phyloP scores from a whole-genome alignment of 1,284 basidiomycete genomes.

The Ceraceosorus guamensis region DNA sequence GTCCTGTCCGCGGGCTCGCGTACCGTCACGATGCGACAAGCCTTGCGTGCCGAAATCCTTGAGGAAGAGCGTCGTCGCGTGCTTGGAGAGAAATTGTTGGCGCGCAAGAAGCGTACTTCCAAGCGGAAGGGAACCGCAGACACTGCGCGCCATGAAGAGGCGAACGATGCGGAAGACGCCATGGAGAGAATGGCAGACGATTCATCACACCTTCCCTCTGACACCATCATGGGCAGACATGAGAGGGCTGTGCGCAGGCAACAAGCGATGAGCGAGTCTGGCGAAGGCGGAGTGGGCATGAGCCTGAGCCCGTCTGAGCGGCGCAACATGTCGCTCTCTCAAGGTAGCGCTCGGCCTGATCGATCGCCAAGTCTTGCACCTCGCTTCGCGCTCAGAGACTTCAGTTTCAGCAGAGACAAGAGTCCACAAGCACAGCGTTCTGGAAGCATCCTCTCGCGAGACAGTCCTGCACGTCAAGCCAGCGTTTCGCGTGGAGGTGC shows the following conservation, averaged over 20 bases:
- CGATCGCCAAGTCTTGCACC: too few species aligned
- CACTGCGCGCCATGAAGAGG: background rate
- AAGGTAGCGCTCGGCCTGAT: too few species aligned
- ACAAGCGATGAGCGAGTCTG: background rate
- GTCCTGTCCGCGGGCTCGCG: slow-evolving; percentile 15
- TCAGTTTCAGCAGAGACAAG: too few species aligned
- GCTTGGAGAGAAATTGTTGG: slow-evolving; percentile 19
- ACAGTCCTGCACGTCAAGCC: too few species aligned
- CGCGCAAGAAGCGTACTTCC: slow-evolving; percentile 14
- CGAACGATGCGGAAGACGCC: background rate
- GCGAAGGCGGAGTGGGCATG: background rate
- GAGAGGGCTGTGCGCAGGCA: background rate
- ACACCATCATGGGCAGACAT: background rate
- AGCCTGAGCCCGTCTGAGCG: background rate
- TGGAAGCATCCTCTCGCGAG: too few species aligned
- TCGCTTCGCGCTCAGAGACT: too few species aligned
- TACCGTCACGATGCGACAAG: slow-evolving; percentile 28
- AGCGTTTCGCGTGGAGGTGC: too few species aligned
- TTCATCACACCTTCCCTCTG: background rate
- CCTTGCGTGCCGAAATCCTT: slow-evolving; percentile 33
- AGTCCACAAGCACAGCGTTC: too few species aligned
- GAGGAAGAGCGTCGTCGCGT: slow-evolving; percentile 31
- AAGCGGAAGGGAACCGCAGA: background rate
- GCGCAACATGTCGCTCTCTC: background rate
- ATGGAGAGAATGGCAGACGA: background rate